Conservation (phyloP, 1,139 yeast species). For the Blastobotrys arbuscula region DNA sequence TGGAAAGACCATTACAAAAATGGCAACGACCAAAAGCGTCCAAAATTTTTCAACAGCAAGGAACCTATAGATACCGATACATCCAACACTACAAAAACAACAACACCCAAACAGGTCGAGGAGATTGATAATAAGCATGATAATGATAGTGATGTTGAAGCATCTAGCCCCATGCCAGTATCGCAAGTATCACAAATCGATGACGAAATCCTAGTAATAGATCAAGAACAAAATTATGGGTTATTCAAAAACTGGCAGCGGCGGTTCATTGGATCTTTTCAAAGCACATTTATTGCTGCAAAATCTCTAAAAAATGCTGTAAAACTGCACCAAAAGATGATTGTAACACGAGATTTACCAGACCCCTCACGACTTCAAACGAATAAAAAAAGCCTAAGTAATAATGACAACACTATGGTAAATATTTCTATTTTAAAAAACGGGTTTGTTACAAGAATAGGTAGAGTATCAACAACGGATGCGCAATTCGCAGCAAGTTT, state of each 20-base stretch:
- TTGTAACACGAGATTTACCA: constrained; percentile 30
- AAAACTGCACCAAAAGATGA: constrained; percentile 45
- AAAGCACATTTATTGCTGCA: constrained; percentile 78
- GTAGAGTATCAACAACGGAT: constrained; percentile 61
- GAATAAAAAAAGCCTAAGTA: constrained; percentile 8
- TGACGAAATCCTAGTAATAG: constrained; percentile 8
- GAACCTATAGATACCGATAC: too few species aligned
- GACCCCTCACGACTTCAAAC: constrained; percentile 2
- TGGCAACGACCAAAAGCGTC: constrained; percentile 9
- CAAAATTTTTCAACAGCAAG: constrained; percentile 9
- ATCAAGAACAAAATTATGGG: constrained; percentile 5
- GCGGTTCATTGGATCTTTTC: constrained; percentile 61
- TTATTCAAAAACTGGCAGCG: constrained; percentile 24
- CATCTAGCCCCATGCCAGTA: not conserved
- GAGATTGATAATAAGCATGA: not conserved
- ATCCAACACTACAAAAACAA: constrained; percentile 25
- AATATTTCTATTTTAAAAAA: constrained; percentile 27
- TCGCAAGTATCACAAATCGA: not conserved
- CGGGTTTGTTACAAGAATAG: constrained; percentile 58
- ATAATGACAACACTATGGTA: constrained; percentile 31
- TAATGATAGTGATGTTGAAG: constrained; percentile 1
- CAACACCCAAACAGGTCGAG: not conserved
- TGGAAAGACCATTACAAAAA: constrained; percentile 11
- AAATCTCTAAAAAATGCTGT: constrained; percentile 58
- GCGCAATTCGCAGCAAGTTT: constrained; percentile 67